Base-by-base conservation (phyloP, 2,329 filamentous ascomycete species). In the Albophoma yamanashiensis region DNA sequence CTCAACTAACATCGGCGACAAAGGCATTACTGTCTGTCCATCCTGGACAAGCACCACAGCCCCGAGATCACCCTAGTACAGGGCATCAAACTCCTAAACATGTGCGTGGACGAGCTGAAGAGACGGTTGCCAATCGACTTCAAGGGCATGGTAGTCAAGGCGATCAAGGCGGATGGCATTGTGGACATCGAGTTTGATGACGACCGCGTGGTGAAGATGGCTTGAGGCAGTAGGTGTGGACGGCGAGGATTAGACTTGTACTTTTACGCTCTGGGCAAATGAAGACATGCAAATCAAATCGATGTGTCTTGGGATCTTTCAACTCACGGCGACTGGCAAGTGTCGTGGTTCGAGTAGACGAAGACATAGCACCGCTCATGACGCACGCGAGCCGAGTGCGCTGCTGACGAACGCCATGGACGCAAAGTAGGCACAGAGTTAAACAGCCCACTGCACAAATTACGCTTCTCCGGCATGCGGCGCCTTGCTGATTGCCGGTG, bases 71-170 rank as follows among this genome's bases (percentile, higher is more conserved):
- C 83, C 63, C 86, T 94, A 59, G 92, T 89, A 64, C 85, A 96
- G 75, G 94, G 94, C 60, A 84, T 96, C 78, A 94, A 96, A 81
- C 86, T 99, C 64, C 80, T 99, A 70, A 88, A 85, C 69, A 89
- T 97, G 87, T 99, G 94, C 79, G 94, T 91, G 67, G 92, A 97
- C 74, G 94, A 99, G 81, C 79, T 99, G 73, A 96, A 97, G 85
- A 87, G 94, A 74, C 86, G 95, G 76, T 84, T 99, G 81, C 94
- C 94, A 62, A 92, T 99, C 72, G 94, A 99, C 75, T 99, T 97
- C 84, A 99, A 99, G 83, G 94, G 94, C 45, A 90, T 96, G 87
- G 71, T 82, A 58, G 92, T 99, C 69, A 97, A 97, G 82, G 89
- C 92, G 42, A 86, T 99, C 69, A 96, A 92, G 63, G 96, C 95